Conservation (phyloP, 2,329 filamentous ascomycete genomes). For the Calonectria hawksworthii region DNA sequence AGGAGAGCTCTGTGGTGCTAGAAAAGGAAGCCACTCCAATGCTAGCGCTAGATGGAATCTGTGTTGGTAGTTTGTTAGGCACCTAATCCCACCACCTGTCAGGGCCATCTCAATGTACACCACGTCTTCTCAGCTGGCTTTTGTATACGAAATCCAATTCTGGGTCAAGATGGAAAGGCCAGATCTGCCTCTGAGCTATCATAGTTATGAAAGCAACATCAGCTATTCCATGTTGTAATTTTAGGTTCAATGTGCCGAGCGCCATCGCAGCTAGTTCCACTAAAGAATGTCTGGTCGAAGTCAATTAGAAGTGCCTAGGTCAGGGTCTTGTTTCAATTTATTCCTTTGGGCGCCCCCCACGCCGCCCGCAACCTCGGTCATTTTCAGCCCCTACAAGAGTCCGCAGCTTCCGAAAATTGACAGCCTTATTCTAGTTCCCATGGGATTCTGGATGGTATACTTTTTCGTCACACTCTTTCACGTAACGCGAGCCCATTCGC, state of each 20-base stretch:
- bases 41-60: no score
- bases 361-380: not conserved
- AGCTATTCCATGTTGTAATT: not conserved
- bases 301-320: not conserved
- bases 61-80: no score
- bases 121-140: no score
- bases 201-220: not conserved
- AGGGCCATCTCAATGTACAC: no score
- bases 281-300: not conserved
- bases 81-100: no score
- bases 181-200: not conserved
- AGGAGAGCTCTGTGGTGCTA: no score
- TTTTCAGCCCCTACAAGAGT: no score
- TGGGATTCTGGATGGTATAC: not conserved
- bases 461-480: not conserved
- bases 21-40: no score
- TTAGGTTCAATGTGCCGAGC: not conserved
- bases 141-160: not conserved
- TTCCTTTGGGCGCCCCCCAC: not conserved
- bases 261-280: no score
- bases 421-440: not conserved
- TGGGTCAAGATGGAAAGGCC: not conserved
- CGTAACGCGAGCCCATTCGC: not conserved
- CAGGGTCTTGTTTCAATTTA: not conserved
- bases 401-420: not conserved